A percentile compares a stretch with the other conserved stretches of the same genome.
These are phyloP conservation scores for Penicillium sp. DNA, from an alignment of 2,329 filamentous ascomycete species.

Conservation along the genomic window DNA sequence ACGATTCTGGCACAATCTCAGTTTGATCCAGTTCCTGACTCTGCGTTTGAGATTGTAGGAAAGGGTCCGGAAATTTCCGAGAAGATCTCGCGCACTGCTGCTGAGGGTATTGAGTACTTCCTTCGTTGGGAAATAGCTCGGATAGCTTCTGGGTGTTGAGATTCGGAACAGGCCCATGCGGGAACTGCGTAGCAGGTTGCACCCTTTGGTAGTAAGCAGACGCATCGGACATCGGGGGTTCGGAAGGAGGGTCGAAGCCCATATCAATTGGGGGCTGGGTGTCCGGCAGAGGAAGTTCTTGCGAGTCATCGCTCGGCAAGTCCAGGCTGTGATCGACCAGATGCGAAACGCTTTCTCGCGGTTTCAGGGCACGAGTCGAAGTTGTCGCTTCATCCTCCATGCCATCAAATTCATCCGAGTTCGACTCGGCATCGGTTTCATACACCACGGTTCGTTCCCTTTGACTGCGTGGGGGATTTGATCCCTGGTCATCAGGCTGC, in stretches of 20 bases:
- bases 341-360: background rate
- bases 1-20: slow-evolving; percentile 46
- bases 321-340: slow-evolving; percentile 13
- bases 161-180: slow-evolving; percentile 39
- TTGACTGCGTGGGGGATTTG: slow-evolving; percentile 8
- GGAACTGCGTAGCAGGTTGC: slow-evolving; percentile 42
- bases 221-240: slow-evolving; percentile 38
- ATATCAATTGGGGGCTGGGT: slow-evolving; percentile 26
- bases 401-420: slow-evolving; percentile 35
- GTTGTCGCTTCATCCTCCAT: slow-evolving; percentile 17
- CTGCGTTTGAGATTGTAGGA: slow-evolving; percentile 27
- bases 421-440: slow-evolving; percentile 48
- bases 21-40: slow-evolving; percentile 31
- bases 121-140: slow-evolving; percentile 42
- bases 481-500: background rate
- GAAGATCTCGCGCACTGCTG: slow-evolving; percentile 2
- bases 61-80: slow-evolving; percentile 15
- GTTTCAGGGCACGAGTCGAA: slow-evolving; percentile 2
- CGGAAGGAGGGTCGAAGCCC: slow-evolving; percentile 29
- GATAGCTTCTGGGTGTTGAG: slow-evolving; percentile 43
- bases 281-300: slow-evolving; percentile 36
- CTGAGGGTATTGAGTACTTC: slow-evolving; percentile 22
- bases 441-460: slow-evolving; percentile 42
- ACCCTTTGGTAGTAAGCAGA: slow-evolving; percentile 43
- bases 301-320: slow-evolving; percentile 31